phyloP scores from a whole-genome alignment of 129 eudicot species.

The Tanacetum coccineum region DNA sequence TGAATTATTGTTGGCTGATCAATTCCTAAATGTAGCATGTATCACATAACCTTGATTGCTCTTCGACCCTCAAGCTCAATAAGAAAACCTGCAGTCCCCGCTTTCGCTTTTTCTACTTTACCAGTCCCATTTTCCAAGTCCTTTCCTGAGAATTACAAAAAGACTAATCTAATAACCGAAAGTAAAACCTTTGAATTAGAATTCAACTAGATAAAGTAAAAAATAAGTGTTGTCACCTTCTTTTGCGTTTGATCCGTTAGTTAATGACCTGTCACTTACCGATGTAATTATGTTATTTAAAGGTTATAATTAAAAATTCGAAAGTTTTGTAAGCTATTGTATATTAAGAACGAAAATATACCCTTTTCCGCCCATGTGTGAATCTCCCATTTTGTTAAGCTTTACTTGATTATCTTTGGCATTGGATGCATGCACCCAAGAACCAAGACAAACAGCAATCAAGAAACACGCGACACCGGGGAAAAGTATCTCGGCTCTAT shows the following conservation, averaged over 20 bases:
- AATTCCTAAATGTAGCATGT: not conserved
- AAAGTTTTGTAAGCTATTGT: too few relatives aligned
- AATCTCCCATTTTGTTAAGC: not conserved
- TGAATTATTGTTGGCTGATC: not conserved
- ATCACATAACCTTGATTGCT: conserved; percentile 62
- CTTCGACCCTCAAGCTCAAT: conserved; percentile 70
- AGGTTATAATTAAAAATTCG: too few relatives aligned
- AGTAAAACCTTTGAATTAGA: too few relatives aligned
- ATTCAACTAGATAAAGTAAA: too few relatives aligned
- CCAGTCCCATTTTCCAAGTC: conserved; percentile 46
- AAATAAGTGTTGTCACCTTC: too few relatives aligned
- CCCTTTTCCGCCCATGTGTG: too few relatives aligned
- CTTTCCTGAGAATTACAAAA: conserved; percentile 16
- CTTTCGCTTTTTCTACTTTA: conserved; percentile 45
- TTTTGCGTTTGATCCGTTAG: too few relatives aligned
- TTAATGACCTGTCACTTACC: too few relatives aligned
- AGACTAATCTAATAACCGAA: too few relatives aligned
- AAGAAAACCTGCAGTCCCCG: conserved; percentile 69
- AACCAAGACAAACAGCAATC: not conserved
- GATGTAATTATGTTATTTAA: too few relatives aligned
- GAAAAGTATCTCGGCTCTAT: conserved; percentile 75
- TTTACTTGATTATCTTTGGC: conserved; percentile 1
- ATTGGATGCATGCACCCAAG: not conserved
- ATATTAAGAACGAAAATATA: too few relatives aligned
- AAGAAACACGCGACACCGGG: conserved; percentile 73